phyloP scores from a whole-genome alignment of 345 rosid genomes.

The Populus ilicifolia region DNA sequence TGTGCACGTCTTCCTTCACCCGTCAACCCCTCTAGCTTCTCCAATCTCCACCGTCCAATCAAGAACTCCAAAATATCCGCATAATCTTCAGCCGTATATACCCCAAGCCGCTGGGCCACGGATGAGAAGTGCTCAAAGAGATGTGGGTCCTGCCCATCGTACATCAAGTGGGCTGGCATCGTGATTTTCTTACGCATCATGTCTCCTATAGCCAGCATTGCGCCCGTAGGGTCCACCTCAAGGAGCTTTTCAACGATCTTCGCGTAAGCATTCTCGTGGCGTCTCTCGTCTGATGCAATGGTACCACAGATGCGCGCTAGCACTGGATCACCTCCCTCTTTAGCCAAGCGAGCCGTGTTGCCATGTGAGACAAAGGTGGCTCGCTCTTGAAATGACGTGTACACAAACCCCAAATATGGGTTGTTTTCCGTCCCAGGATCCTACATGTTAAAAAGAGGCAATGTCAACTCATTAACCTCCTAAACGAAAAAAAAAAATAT shows the following conservation, averaged over 20 bases:
- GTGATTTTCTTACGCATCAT: slow-evolving; percentile 65
- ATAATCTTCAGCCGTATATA: slow-evolving; percentile 66
- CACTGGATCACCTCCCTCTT: slow-evolving; percentile 48
- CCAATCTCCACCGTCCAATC: slow-evolving; percentile 58
- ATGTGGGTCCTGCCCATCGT: slow-evolving; percentile 51
- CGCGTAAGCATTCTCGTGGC: slow-evolving; percentile 60
- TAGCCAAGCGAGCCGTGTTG: slow-evolving; percentile 68
- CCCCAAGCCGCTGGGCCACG: slow-evolving; percentile 62
- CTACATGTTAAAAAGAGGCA: slow-evolving; percentile 14
- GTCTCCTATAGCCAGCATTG: slow-evolving; percentile 45
- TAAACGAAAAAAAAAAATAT: no score
- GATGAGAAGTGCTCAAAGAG: slow-evolving; percentile 58
- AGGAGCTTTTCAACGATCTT: slow-evolving; percentile 60
- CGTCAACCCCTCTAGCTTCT: slow-evolving; percentile 55
- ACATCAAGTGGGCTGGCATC: slow-evolving; percentile 73
- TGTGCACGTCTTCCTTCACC: slow-evolving; percentile 55
- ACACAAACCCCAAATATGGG: slow-evolving; percentile 72
- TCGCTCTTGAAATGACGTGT: slow-evolving; percentile 88
- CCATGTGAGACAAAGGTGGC: slow-evolving; percentile 82
- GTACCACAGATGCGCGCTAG: slow-evolving; percentile 65
- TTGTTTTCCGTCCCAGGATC: slow-evolving; percentile 69
- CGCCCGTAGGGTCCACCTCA: slow-evolving; percentile 51
- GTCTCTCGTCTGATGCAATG: slow-evolving; percentile 71
- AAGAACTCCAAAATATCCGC: slow-evolving; percentile 61
- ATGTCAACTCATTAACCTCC: background rate